Conservation (phyloP, 2,329 filamentous ascomycete species). For the Exserohilum turcica region DNA sequence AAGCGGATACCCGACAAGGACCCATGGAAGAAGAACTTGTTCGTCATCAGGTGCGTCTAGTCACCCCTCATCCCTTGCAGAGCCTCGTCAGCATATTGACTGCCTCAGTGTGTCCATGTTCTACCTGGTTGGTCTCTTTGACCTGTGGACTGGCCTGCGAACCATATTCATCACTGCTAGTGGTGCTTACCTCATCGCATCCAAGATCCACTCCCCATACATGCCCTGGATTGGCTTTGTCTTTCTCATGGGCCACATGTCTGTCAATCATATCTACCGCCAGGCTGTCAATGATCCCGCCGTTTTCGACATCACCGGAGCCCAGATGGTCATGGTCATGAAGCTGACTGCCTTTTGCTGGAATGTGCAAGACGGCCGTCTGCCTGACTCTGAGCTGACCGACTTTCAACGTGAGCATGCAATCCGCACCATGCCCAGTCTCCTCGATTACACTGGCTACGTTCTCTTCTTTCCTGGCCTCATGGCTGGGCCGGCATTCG, state of each 20-base stretch:
- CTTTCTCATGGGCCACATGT: slow-evolving; percentile 96
- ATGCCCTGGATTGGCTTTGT: slow-evolving; percentile 98
- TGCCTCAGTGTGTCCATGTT: slow-evolving; percentile 73
- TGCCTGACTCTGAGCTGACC: slow-evolving; percentile 78
- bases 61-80: too few relatives aligned
- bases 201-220: slow-evolving; percentile 81
- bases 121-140: slow-evolving; percentile 91
- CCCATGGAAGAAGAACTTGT: slow-evolving; percentile 84
- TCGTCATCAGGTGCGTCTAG: slow-evolving; percentile 71
- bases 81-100: slow-evolving; percentile 9
- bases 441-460: slow-evolving; percentile 86
- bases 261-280: slow-evolving; percentile 82
- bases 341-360: slow-evolving; percentile 96
- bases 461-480: slow-evolving; percentile 94
- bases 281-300: slow-evolving; percentile 71
- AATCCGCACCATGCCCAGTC: slow-evolving; percentile 71
- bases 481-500: slow-evolving; percentile 89
- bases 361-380: slow-evolving; percentile 92
- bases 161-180: slow-evolving; percentile 80
- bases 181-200: slow-evolving; percentile 81
- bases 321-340: slow-evolving; percentile 98
- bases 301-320: slow-evolving; percentile 81
- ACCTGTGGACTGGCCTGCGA: slow-evolving; percentile 82
- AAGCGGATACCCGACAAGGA: slow-evolving; percentile 88
- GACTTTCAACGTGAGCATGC: slow-evolving; percentile 84